A percentile compares a stretch with the other conserved stretches of the same genome.
Evolutionary conservation across 164 flowering plant genomes (phyloP).

Genomic region (Magnolia sinica): DNA sequence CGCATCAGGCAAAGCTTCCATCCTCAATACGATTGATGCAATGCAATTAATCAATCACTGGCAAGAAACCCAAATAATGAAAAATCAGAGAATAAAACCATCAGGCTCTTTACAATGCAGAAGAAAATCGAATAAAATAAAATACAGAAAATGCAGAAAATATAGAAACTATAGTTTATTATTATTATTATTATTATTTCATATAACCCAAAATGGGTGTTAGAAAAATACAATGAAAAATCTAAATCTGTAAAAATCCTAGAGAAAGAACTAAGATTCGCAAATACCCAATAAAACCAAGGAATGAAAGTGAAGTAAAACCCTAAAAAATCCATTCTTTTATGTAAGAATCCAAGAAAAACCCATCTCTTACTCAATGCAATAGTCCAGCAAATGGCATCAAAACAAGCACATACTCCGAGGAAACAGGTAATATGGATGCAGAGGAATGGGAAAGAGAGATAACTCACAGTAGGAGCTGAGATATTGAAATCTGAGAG

Average conservation of each 20-base stretch:
- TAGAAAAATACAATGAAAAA: neutral
- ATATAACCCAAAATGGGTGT: neutral
- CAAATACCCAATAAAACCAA: neutral
- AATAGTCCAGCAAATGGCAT: neutral
- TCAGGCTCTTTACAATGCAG: neutral
- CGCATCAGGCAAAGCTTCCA: slow-evolving; percentile 77
- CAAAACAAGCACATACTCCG: neutral
- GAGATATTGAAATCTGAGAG: neutral
- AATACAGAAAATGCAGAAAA: too few relatives aligned
- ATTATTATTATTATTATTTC: neutral
- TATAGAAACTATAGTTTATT: too few relatives aligned
- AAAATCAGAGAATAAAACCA: neutral
- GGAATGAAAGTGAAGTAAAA: neutral
- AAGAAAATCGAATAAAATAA: neutral
- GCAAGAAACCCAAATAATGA: neutral
- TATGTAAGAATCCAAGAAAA: neutral
- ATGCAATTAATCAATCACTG: neutral
- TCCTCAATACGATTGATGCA: slow-evolving; percentile 17
- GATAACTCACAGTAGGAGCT: neutral
- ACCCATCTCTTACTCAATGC: neutral
- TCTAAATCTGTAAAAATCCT: neutral
- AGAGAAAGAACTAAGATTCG: neutral
- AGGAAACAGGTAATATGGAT: too few relatives aligned
- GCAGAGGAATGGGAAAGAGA: neutral
- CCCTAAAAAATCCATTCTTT: too few relatives aligned